phyloP scores from a whole-genome alignment of 73 alveolate species.

The Paramecium sonneborni region DNA sequence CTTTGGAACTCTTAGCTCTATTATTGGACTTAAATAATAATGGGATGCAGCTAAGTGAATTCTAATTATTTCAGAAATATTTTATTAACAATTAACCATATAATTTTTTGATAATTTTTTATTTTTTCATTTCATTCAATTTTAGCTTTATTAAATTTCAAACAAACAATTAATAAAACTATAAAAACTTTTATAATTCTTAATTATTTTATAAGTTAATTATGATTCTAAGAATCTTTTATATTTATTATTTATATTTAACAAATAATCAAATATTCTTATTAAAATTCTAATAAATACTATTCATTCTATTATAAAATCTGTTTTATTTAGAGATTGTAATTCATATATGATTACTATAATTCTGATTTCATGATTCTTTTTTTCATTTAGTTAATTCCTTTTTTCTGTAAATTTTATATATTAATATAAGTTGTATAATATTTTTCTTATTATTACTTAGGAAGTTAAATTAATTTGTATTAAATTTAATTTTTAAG shows the following conservation, averaged over 20 bases:
- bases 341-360: neutral
- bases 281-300: neutral
- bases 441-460: too few species aligned
- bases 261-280: neutral
- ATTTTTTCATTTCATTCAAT: neutral
- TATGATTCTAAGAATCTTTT: neutral
- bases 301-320: neutral
- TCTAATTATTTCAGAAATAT: neutral
- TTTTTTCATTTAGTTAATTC: too few species aligned
- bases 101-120: neutral
- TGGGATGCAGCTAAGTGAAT: constrained; percentile 23
- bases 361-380: too few species aligned
- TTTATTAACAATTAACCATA: neutral
- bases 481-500: neutral
- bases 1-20: neutral
- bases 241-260: neutral
- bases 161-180: neutral
- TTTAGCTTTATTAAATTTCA: neutral
- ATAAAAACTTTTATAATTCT: too few species aligned
- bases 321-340: neutral
- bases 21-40: constrained; percentile 28
- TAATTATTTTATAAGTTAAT: neutral
- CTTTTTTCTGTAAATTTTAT: too few species aligned
- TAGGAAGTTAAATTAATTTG: neutral
- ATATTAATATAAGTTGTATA: too few species aligned